Conservation (phyloP, 768 basidiomycete species). For the Boletus tomentosulus region DNA sequence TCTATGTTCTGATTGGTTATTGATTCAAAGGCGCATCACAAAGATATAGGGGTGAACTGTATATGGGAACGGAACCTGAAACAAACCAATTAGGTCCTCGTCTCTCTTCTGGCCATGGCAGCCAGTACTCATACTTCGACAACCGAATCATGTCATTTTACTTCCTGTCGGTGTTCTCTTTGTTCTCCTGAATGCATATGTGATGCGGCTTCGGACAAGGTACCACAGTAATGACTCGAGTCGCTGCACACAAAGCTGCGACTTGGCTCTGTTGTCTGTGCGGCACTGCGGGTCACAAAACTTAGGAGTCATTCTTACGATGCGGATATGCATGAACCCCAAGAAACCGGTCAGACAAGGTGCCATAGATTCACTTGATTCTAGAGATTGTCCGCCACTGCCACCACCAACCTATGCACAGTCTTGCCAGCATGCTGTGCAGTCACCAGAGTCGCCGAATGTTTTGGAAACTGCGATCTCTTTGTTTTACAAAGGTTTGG, state of each 20-base stretch:
- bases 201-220: not conserved
- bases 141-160: not conserved
- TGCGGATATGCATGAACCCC: not conserved
- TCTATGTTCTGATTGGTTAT: not conserved
- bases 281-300: not conserved
- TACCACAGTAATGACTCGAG: not conserved
- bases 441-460: not conserved
- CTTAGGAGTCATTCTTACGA: not conserved
- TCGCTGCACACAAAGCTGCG: constrained; percentile 3
- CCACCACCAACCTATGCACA: not conserved
- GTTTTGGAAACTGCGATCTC: not conserved
- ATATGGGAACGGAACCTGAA: constrained; percentile 6
- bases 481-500: not conserved
- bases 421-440: constrained; percentile 10
- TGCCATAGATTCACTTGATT: not conserved
- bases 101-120: no score
- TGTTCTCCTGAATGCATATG: not conserved
- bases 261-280: not conserved
- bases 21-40: no score
- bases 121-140: no score
- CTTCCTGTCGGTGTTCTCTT: not conserved
- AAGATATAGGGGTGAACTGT: constrained; percentile 12
- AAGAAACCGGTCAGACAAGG: not conserved
- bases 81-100: no score
- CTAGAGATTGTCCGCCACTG: not conserved